Evolutionary conservation across 2,329 filamentous ascomycete genomes (phyloP), one percentile per base, ranked within the genome.

Genomic region (Aspergillus aculeatus): DNA sequence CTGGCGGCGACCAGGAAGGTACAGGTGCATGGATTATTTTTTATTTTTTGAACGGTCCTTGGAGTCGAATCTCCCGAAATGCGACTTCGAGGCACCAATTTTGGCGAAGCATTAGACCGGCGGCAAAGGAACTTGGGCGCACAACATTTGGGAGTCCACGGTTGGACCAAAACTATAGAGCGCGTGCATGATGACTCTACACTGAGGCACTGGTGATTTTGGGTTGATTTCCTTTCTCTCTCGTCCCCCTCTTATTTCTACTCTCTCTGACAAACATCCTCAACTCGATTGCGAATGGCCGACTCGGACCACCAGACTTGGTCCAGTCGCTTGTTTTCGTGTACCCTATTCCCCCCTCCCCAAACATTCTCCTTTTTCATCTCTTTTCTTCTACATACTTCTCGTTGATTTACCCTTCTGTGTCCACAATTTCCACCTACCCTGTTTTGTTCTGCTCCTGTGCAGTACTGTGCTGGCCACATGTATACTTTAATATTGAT

Each of bases 241-340:
- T 61, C 66, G 60, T 38, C 66, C 66, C 66, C 65, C 67, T 78
- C 76, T 71, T 74, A 75, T 75, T 75, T 74, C 75, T 69, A 69
- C 68, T 67, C 66, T 65, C 69, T 74, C 19, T 29, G 23, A 47
- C 23, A 21, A 56, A 56, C 24, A 41, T 50, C 47, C 32, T 32
- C 32, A 47, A 50, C 47, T 56, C 47, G 12, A 44, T 10, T 44
- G 38, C 38, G 38, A 44, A 44, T n/a, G 38, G 16, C 12, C 14
- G 14, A 5, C 38, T 44, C 16, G 38, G 38, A 48, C 35, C 32
- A 32, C 21, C 23, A 11, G 21, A 19, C 19, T 41, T 21, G 51
- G 49, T 32, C 51, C 51, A 26, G 51, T 44, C 51, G 16, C 14
- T 21, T 35, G 26, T 24, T 24, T 53, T 53, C 51, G 38, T 53